Base-by-base conservation (phyloP, 805 yeast species). In the Candida orba region DNA sequence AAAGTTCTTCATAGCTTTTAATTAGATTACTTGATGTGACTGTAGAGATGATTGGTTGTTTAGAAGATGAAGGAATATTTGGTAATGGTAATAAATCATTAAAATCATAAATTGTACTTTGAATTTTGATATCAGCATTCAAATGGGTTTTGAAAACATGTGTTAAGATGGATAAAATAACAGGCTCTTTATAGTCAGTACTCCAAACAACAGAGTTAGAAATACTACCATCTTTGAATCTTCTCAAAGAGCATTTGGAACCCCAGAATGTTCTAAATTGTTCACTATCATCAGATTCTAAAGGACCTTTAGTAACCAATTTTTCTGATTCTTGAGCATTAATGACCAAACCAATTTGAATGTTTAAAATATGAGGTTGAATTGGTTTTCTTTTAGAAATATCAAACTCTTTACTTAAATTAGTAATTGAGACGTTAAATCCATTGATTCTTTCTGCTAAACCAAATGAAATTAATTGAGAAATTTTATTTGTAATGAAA, bases 201-300 rank as follows among this genome's bases (percentile, higher is more conserved):
- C 68, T 64, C 98, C 98, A 93, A 27, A 89, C 83, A 44, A 93
- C 95, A 60, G 95, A 85, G 64, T 93, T 95, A 49, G 79, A 81
- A 47, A 93, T 89, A 4, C 83, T 71, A 33, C 97, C 97, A 64
- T 93, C 96, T 58, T 86, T 89, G 68, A 91, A 93, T 60, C 93
- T 78, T 69, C 99, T 79, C 44, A 93, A 70, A 13, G 93, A 86
- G 0, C 95, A 79, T 51, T 78, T 82, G 9, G 75, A 58, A 10
- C 97, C 97, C 99, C 99, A 93, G 58, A 93, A 90, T 6, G 76
- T 66, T 52, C 84, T 77, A 67, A 93, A 93, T 43, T 73, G 71
- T 7, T 75, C 67, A n/a, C 81, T 76, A 24, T 66, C 77, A 14
- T 72, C 79, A 23, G 60, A 48, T 29, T 78, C 84, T 34, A 75